Percentiles rank a stretch among this genome's conserved stretches.
Conservation (phyloP, 192 early-diverging fungal genomes). For the Rhizophagus clarus region DNA sequence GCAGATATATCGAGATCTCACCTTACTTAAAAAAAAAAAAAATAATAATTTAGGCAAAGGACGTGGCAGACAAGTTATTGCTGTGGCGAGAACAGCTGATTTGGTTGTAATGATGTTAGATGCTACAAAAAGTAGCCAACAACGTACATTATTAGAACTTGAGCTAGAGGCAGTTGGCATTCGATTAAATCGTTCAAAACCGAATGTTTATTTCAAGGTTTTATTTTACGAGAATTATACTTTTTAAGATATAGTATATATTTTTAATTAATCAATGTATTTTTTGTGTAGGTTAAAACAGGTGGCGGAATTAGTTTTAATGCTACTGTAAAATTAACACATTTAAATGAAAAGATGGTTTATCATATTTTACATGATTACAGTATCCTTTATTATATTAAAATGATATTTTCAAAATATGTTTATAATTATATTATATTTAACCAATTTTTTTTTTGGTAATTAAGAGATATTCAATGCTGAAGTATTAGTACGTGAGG, state of each 20-base stretch:
- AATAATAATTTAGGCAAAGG: slow-evolving; percentile 64
- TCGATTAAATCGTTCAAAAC: slow-evolving; percentile 80
- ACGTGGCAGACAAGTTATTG: slow-evolving; percentile 96
- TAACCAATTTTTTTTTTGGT: slow-evolving; percentile 10
- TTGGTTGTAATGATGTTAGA: slow-evolving; percentile 98
- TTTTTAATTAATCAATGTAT: neutral
- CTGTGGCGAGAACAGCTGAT: slow-evolving; percentile 95
- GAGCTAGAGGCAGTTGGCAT: slow-evolving; percentile 98
- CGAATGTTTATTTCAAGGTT: slow-evolving; percentile 96
- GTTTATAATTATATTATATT: neutral
- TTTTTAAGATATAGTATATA: no score
- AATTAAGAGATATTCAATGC: slow-evolving; percentile 88
- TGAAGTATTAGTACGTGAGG: slow-evolving; percentile 95
- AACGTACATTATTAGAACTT: slow-evolving; percentile 82
- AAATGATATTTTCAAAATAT: neutral
- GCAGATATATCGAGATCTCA: neutral
- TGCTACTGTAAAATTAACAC: slow-evolving; percentile 84
- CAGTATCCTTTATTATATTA: slow-evolving; percentile 47
- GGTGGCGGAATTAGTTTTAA: slow-evolving; percentile 97
- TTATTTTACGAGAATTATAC: neutral
- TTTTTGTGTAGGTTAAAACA: slow-evolving; percentile 70
- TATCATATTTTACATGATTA: slow-evolving; percentile 96
- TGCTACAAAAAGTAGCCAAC: slow-evolving; percentile 86
- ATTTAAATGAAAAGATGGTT: slow-evolving; percentile 88
- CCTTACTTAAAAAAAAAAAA: neutral